Evolutionary conservation across 805 yeast species (phyloP).

Genomic region (Suhomyces prunicola): DNA sequence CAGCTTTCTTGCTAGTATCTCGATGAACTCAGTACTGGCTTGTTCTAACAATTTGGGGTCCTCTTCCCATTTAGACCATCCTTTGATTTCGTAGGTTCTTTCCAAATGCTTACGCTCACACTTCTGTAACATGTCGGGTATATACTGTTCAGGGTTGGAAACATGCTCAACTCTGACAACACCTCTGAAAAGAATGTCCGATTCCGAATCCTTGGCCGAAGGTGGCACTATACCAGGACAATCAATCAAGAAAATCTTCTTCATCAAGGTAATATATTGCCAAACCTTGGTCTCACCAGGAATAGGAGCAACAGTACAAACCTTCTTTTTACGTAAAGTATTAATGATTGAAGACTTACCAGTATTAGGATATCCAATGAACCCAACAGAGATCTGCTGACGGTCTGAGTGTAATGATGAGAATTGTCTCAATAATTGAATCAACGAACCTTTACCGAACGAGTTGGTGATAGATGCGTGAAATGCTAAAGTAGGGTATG

Average conservation of each 20-base stretch:
- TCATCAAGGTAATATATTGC: slow-evolving; percentile 98
- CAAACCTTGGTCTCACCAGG: slow-evolving; percentile 99
- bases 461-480: slow-evolving; percentile 98
- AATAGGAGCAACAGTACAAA: slow-evolving; percentile 94
- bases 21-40: slow-evolving; percentile 68
- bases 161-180: slow-evolving; percentile 99
- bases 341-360: slow-evolving; percentile 96
- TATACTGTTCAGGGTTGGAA: slow-evolving; percentile 90
- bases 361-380: slow-evolving; percentile 97
- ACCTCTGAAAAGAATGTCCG: slow-evolving; percentile 92
- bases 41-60: slow-evolving; percentile 45
- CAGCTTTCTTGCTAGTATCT: slow-evolving; percentile 84
- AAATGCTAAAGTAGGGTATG: slow-evolving; percentile 92
- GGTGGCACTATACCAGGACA: slow-evolving; percentile 99
- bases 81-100: slow-evolving; percentile 90
- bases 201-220: slow-evolving; percentile 79
- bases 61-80: slow-evolving; percentile 62
- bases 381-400: slow-evolving; percentile 94
- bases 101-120: slow-evolving; percentile 89
- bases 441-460: slow-evolving; percentile 94
- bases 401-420: slow-evolving; percentile 87
- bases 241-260: slow-evolving; percentile 89
- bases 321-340: slow-evolving; percentile 91
- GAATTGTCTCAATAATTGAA: slow-evolving; percentile 90
- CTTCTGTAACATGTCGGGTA: slow-evolving; percentile 78